Conservation (phyloP, 768 basidiomycete species). For the Xanthoconium stramineum region DNA sequence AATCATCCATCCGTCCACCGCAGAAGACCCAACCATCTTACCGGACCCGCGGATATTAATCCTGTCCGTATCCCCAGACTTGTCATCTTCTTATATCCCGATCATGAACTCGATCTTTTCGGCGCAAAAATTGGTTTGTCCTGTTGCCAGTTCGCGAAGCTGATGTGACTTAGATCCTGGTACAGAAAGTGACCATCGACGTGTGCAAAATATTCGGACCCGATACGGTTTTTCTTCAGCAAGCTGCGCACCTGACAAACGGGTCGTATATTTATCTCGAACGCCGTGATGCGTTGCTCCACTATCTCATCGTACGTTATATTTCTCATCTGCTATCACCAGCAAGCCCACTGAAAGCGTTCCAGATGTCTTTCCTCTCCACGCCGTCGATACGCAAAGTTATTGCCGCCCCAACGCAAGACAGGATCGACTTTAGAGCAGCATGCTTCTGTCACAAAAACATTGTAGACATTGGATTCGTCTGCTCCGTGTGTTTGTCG, state of each 20-base stretch:
- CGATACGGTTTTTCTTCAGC: conserved; percentile 94
- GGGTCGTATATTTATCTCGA: conserved; percentile 89
- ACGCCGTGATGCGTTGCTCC: conserved; percentile 81
- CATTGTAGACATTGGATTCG: conserved; percentile 94
- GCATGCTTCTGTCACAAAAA: conserved; percentile 99
- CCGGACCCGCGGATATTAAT: conserved; percentile 64
- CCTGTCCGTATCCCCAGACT: conserved; percentile 89
- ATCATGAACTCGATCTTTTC: conserved; percentile 99
- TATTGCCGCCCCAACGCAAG: conserved; percentile 86
- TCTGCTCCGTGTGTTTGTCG: conserved; percentile 97
- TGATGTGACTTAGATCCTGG: conserved; percentile 25
- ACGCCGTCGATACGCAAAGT: conserved; percentile 68
- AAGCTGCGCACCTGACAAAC: conserved; percentile 92
- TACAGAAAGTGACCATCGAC: conserved; percentile 93
- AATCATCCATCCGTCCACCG: conserved; percentile 36
- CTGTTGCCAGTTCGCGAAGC: not conserved
- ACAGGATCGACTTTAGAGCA: conserved; percentile 94
- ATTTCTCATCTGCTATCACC: not conserved
- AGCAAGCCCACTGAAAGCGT: conserved; percentile 3
- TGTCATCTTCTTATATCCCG: conserved; percentile 89
- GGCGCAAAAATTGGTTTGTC: conserved; percentile 88
- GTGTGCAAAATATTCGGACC: conserved; percentile 88
- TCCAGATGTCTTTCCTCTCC: conserved; percentile 81
- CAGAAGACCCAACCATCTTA: conserved; percentile 32
- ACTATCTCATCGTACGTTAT: conserved; percentile 72